Conservation (phyloP, 1,284 basidiomycete species). For the Quambalaria eucalypti region DNA sequence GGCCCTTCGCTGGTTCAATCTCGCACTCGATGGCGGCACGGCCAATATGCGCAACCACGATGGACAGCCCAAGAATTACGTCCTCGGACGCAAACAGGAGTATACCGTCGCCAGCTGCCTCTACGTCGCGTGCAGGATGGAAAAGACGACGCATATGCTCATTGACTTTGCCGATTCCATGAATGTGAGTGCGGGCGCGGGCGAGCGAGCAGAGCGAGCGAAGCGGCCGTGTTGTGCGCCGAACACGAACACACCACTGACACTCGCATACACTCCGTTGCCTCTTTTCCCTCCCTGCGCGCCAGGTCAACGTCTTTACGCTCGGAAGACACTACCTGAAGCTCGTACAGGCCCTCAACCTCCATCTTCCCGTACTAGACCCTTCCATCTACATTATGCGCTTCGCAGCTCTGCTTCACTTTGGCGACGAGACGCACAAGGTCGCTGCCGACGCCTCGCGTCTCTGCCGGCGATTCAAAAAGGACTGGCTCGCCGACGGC, state of each 20-base stretch:
- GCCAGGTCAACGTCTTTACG: conserved; percentile 82
- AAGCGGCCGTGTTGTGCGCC: not conserved
- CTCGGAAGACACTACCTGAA: conserved; percentile 93
- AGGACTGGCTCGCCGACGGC: conserved; percentile 95
- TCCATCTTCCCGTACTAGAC: conserved; percentile 79
- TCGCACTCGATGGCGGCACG: conserved; percentile 70
- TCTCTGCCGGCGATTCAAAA: conserved; percentile 84
- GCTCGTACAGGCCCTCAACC: conserved; percentile 76
- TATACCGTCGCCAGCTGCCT: conserved; percentile 92
- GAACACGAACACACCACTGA: not conserved
- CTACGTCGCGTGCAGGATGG: conserved; percentile 85
- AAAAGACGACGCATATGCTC: conserved; percentile 85
- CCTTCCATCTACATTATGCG: conserved; percentile 95
- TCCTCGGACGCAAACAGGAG: conserved; percentile 68
- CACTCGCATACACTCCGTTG: not conserved
- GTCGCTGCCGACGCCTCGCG: conserved; percentile 90
- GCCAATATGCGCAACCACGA: conserved; percentile 15
- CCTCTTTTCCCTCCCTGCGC: not conserved
- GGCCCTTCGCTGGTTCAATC: conserved; percentile 79
- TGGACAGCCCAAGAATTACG: conserved; percentile 40
- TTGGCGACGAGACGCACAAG: conserved; percentile 82
- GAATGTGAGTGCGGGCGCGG: conserved; percentile 11
- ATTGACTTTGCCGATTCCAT: conserved; percentile 70
- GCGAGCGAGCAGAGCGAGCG: no score
- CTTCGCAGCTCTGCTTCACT: conserved; percentile 89